A percentile compares a stretch with the other conserved stretches of the same genome.
Evolutionary conservation across 257 asterid species (phyloP).

Genomic region (Knoxia roxburghii): DNA sequence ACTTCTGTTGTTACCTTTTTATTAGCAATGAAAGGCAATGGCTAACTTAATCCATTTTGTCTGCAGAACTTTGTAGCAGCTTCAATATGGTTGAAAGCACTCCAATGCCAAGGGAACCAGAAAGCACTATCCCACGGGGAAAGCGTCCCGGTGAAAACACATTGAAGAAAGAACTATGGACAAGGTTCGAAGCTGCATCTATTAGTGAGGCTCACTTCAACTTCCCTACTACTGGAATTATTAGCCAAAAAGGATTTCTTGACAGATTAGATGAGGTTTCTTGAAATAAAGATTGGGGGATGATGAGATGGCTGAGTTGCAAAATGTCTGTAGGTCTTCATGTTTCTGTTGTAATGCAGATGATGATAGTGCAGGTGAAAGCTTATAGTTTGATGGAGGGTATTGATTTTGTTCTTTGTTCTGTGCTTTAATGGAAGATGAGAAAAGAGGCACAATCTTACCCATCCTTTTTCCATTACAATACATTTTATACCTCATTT

Average conservation of each 20-base stretch:
- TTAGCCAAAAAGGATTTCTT: constrained; percentile 54
- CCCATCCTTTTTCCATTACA: too few species aligned
- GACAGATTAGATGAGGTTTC: constrained; percentile 72
- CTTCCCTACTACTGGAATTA: constrained; percentile 21
- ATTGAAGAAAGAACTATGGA: constrained; percentile 90
- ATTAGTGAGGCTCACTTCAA: constrained; percentile 33
- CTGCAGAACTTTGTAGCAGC: constrained; percentile 30
- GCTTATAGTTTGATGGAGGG: too few species aligned
- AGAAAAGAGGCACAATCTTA: too few species aligned
- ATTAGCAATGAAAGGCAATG: background rate
- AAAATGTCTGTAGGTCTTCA: background rate
- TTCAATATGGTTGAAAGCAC: constrained; percentile 46
- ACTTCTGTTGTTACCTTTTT: constrained; percentile 4
- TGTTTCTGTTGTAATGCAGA: background rate
- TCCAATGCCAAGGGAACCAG: constrained; percentile 56
- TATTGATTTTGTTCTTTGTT: too few species aligned
- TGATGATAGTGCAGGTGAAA: too few species aligned
- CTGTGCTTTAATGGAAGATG: too few species aligned
- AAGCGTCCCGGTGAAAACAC: constrained; percentile 94
- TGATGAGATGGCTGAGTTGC: background rate
- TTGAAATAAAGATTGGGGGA: constrained; percentile 20
- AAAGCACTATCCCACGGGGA: constrained; percentile 40
- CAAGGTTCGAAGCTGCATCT: constrained; percentile 80
- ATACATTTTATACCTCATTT: too few species aligned
- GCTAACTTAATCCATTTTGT: background rate